Evolutionary conservation across 768 basidiomycete genomes (phyloP).

Genomic region (Rhizopogon vinicolor): DNA sequence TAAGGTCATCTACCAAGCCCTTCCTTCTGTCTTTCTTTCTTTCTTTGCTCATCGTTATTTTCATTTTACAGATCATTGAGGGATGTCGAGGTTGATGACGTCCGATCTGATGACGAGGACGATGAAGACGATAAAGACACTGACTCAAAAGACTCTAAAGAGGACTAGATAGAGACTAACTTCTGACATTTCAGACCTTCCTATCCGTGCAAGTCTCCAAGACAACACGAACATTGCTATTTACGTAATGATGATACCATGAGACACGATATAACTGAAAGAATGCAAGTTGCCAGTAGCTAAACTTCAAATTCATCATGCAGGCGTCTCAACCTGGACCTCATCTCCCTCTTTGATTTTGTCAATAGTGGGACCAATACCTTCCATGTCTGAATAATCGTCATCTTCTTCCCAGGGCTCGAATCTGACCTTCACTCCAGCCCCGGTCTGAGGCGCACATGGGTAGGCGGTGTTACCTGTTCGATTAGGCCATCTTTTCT

Average conservation of each 20-base stretch:
- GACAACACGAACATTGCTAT: slow-evolving; percentile 1
- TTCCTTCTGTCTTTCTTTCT: not conserved
- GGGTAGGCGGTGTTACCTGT: slow-evolving; percentile 22
- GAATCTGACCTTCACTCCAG: slow-evolving; percentile 50
- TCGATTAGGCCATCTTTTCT: slow-evolving; percentile 73
- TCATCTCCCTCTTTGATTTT: slow-evolving; percentile 5
- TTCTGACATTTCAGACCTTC: not conserved
- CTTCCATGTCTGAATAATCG: slow-evolving; percentile 42
- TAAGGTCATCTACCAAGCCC: slow-evolving; percentile 47
- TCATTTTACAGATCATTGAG: slow-evolving; percentile 45
- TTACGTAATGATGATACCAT: not conserved
- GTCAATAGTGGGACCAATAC: slow-evolving; percentile 22
- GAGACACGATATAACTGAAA: slow-evolving; percentile 4
- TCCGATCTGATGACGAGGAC: slow-evolving; percentile 77
- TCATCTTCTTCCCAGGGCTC: slow-evolving; percentile 55
- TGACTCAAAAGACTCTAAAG: slow-evolving; percentile 21
- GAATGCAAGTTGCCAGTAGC: not conserved
- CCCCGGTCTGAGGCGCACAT: slow-evolving; percentile 16
- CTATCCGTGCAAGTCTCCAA: not conserved
- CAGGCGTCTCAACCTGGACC: slow-evolving; percentile 4
- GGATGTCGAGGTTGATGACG: slow-evolving; percentile 51
- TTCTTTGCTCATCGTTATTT: slow-evolving; percentile 6
- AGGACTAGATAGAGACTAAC: slow-evolving; percentile 18
- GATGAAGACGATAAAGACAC: slow-evolving; percentile 36
- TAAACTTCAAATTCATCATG: not conserved